Evolutionary conservation across 805 yeast species (phyloP).

Genomic region (Candida ipomoeae): DNA sequence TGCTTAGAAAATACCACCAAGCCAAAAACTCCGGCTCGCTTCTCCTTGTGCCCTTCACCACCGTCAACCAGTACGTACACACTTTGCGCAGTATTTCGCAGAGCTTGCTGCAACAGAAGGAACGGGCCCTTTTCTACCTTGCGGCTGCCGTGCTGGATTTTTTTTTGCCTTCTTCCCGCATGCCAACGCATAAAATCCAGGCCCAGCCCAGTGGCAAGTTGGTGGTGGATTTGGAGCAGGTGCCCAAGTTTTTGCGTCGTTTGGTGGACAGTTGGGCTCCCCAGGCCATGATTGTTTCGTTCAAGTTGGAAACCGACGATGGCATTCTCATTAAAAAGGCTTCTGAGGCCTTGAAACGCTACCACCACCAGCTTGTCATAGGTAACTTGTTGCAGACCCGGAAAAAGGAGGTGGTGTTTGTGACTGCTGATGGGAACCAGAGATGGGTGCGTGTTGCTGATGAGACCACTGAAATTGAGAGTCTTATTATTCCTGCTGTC

Average conservation of each 20-base stretch:
- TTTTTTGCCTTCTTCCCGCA: constrained; percentile 77
- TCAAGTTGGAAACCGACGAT: constrained; percentile 87
- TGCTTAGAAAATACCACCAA: constrained; percentile 49
- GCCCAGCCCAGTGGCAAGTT: constrained; percentile 75
- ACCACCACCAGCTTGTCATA: constrained; percentile 90
- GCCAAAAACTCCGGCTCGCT: constrained; percentile 51
- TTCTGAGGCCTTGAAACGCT: constrained; percentile 70
- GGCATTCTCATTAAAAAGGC: constrained; percentile 71
- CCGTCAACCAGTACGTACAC: constrained; percentile 90
- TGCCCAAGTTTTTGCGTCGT: constrained; percentile 86
- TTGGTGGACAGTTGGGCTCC: constrained; percentile 95
- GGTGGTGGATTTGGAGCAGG: constrained; percentile 86
- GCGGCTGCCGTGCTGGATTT: constrained; percentile 99
- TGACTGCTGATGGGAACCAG: constrained; percentile 43
- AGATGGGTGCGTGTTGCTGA: constrained; percentile 46
- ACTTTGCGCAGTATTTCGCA: constrained; percentile 68
- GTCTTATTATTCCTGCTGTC: constrained; percentile 74
- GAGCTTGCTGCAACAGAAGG: constrained; percentile 50
- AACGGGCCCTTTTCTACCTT: constrained; percentile 69
- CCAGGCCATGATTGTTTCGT: constrained; percentile 87
- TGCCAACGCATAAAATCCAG: constrained; percentile 95
- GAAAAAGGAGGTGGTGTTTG: constrained; percentile 84
- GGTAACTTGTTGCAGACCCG: constrained; percentile 90
- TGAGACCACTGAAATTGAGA: constrained; percentile 62
- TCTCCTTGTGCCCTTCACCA: constrained; percentile 83